These are phyloP conservation scores for Raffaelea arxii DNA, from an alignment of 2,329 filamentous ascomycete genomes.

Conservation along the genomic window DNA sequence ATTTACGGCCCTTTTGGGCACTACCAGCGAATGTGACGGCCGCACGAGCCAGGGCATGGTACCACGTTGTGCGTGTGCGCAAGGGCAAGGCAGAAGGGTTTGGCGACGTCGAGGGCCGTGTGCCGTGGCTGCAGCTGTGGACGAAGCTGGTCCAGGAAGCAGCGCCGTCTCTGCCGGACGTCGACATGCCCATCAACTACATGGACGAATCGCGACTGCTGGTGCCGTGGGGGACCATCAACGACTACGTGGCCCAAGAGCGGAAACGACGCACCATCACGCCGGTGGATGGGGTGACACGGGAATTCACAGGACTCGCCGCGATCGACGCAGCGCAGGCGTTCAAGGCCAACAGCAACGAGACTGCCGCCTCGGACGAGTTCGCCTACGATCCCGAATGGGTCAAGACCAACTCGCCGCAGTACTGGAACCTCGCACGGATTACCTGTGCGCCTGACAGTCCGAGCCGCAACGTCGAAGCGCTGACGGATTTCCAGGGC, in stretches of 20 bases:
- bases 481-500: slow-evolving; percentile 24
- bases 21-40: slow-evolving; percentile 27
- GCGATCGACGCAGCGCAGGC: slow-evolving; percentile 21
- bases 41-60: slow-evolving; percentile 29
- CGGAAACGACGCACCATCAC: slow-evolving; percentile 30
- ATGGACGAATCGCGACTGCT: slow-evolving; percentile 56
- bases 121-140: slow-evolving; percentile 38
- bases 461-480: slow-evolving; percentile 29
- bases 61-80: slow-evolving; percentile 37
- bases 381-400: slow-evolving; percentile 36
- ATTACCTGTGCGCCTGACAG: slow-evolving; percentile 48
- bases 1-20: slow-evolving; percentile 45
- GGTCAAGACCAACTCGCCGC: slow-evolving; percentile 30
- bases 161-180: slow-evolving; percentile 46
- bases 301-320: slow-evolving; percentile 29
- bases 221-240: slow-evolving; percentile 47
- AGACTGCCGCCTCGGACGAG: too few species aligned
- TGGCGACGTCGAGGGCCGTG: slow-evolving; percentile 29
- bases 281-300: slow-evolving; percentile 31
- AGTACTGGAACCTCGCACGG: slow-evolving; percentile 50
- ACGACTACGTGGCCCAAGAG: slow-evolving; percentile 39
- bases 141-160: slow-evolving; percentile 40
- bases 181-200: slow-evolving; percentile 58
- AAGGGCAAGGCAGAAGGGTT: slow-evolving; percentile 28
- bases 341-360: slow-evolving; percentile 4